Evolutionary conservation across 1,284 basidiomycete genomes (phyloP).

Genomic region (Boletus holoroseus): DNA sequence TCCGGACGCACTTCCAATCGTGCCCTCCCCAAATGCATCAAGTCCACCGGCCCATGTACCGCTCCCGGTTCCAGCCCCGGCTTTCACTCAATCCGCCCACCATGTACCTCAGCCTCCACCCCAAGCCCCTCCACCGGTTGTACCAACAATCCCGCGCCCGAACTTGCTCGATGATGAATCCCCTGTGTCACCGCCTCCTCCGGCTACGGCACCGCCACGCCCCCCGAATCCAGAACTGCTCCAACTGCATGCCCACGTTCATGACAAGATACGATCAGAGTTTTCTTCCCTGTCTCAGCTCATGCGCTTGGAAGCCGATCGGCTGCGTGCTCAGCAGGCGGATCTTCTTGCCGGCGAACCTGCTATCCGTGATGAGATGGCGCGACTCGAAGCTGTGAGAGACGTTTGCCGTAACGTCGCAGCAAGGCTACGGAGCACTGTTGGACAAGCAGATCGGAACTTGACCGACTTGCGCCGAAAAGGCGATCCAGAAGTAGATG

Average conservation of each 20-base stretch:
- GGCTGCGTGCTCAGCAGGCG: conserved; percentile 71
- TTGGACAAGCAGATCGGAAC: conserved; percentile 62
- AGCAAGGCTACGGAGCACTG: conserved; percentile 56
- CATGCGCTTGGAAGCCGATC: conserved; percentile 65
- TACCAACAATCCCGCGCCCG: conserved; percentile 33
- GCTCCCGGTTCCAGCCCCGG: conserved; percentile 15
- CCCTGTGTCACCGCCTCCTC: conserved; percentile 26
- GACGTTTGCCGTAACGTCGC: conserved; percentile 84
- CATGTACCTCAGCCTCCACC: conserved; percentile 24
- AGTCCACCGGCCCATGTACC: conserved; percentile 17
- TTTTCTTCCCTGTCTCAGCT: conserved; percentile 62
- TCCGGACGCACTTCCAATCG: conserved; percentile 14
- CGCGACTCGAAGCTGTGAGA: conserved; percentile 88
- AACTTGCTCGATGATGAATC: conserved; percentile 52
- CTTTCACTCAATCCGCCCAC: conserved; percentile 13
- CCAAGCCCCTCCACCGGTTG: conserved; percentile 21
- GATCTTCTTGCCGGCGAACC: conserved; percentile 88
- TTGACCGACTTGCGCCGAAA: conserved; percentile 66
- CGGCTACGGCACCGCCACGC: conserved; percentile 59
- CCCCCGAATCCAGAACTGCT: conserved; percentile 88
- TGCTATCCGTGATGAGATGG: conserved; percentile 94
- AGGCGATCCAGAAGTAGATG: conserved; percentile 83
- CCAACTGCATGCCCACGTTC: conserved; percentile 76
- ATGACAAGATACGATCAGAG: conserved; percentile 69
- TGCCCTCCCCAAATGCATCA: conserved; percentile 21